phyloP scores from a whole-genome alignment of 371 early-diverging fungal species.

The Actinomucor elegans region DNA sequence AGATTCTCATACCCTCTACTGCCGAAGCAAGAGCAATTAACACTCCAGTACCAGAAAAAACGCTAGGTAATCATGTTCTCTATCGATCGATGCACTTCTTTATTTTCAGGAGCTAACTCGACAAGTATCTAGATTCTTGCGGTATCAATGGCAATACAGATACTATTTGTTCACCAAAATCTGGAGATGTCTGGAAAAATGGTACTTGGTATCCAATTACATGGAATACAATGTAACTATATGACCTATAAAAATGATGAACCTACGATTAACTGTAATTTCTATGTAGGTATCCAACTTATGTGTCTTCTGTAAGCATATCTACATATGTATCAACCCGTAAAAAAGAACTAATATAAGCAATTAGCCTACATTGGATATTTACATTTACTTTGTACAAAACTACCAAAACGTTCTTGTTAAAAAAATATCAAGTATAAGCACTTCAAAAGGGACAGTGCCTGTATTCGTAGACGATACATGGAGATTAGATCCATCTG shows the following conservation, averaged over 20 bases:
- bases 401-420: slow-evolving; percentile 22
- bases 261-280: not conserved
- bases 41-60: too few relatives aligned
- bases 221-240: slow-evolving; percentile 26
- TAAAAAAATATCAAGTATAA: slow-evolving; percentile 11
- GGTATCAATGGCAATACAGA: slow-evolving; percentile 23
- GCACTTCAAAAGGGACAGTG: slow-evolving; percentile 8
- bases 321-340: not conserved
- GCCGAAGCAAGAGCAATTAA: too few relatives aligned
- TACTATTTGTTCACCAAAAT: slow-evolving; percentile 26
- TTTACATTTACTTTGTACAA: slow-evolving; percentile 24
- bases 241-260: not conserved
- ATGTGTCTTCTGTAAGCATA: slow-evolving; percentile 17
- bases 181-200: slow-evolving; percentile 24
- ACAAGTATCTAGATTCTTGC: slow-evolving; percentile 7
- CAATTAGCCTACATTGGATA: slow-evolving; percentile 11
- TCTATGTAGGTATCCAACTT: slow-evolving; percentile 13
- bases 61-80: too few relatives aligned
- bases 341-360: not conserved
- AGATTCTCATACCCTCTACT: too few relatives aligned
- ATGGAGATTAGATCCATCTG: slow-evolving; percentile 18
- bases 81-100: slow-evolving; percentile 2
- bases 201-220: slow-evolving; percentile 29
- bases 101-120: too few relatives aligned
- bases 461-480: slow-evolving; percentile 19